phyloP scores from a whole-genome alignment of 495 filamentous ascomycete species.

The Aspergillus cavernicola region DNA sequence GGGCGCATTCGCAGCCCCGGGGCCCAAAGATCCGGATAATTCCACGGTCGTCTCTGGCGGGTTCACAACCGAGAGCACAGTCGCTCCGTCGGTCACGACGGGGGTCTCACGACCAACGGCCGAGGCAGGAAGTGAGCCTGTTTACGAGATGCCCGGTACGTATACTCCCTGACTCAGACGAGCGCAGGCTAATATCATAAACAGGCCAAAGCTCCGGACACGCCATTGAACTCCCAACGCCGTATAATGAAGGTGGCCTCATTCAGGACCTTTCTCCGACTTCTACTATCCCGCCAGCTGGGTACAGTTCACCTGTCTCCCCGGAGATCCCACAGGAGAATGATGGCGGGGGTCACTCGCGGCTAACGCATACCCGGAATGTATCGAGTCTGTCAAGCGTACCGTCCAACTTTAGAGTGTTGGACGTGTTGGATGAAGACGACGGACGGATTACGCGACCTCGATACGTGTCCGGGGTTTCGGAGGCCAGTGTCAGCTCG shows the following conservation, averaged over 20 bases:
- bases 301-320: slow-evolving; percentile 12
- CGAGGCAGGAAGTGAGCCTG: slow-evolving; percentile 4
- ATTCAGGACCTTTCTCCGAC: background rate
- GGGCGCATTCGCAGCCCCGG: slow-evolving; percentile 1
- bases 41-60: slow-evolving; percentile 1
- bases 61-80: background rate
- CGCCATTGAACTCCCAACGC: slow-evolving; percentile 15
- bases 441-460: slow-evolving; percentile 3
- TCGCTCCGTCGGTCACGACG: background rate
- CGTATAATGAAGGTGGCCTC: slow-evolving; percentile 6
- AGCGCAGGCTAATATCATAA: background rate
- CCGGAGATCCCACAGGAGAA: slow-evolving; percentile 8
- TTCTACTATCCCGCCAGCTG: background rate
- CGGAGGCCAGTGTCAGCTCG: slow-evolving; percentile 16
- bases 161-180: background rate
- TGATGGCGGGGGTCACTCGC: background rate
- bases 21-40: background rate
- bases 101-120: background rate
- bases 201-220: background rate
- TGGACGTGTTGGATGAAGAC: background rate
- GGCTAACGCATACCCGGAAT: slow-evolving; percentile 11
- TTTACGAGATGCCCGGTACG: slow-evolving; percentile 12
- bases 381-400: slow-evolving; percentile 15
- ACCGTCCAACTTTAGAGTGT: background rate
- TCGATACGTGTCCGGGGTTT: slow-evolving; percentile 12